phyloP scores from a whole-genome alignment of 2,329 filamentous ascomycete genomes.

The Zarea fungicola region DNA sequence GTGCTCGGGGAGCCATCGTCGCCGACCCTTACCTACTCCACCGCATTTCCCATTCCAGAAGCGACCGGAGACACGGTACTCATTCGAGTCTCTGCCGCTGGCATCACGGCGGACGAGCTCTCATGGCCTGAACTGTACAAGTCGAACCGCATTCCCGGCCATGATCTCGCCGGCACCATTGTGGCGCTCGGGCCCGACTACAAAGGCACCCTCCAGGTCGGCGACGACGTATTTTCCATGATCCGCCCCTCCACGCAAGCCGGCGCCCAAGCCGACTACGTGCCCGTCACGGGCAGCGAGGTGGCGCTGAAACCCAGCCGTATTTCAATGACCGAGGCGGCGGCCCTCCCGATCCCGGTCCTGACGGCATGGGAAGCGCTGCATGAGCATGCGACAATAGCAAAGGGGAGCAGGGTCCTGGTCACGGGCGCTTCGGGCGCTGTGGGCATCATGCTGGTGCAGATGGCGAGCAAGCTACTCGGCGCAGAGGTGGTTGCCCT shows the following conservation, averaged over 20 bases:
- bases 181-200: constrained; percentile 21
- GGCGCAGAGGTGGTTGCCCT: constrained; percentile 24
- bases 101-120: constrained; percentile 30
- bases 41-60: constrained; percentile 16
- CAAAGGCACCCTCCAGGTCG: constrained; percentile 15
- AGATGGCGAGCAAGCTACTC: constrained; percentile 20
- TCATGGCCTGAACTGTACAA: constrained; percentile 29
- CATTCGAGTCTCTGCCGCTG: constrained; percentile 27
- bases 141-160: constrained; percentile 26
- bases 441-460: constrained; percentile 25
- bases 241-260: constrained; percentile 18
- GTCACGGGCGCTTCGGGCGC: constrained; percentile 28
- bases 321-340: constrained; percentile 21
- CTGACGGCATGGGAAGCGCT: constrained; percentile 27
- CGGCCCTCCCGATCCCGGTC: constrained; percentile 27
- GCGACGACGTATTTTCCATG: constrained; percentile 25
- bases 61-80: constrained; percentile 20
- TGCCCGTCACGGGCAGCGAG: constrained; percentile 16
- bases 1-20: constrained; percentile 21
- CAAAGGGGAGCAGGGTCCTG: constrained; percentile 18
- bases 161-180: constrained; percentile 31
- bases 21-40: constrained; percentile 17
- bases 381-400: constrained; percentile 17
- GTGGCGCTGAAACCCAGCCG: constrained; percentile 19
- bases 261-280: constrained; percentile 27